phyloP scores from a whole-genome alignment of 768 basidiomycete species.

The Cystobasidium tubakii region DNA sequence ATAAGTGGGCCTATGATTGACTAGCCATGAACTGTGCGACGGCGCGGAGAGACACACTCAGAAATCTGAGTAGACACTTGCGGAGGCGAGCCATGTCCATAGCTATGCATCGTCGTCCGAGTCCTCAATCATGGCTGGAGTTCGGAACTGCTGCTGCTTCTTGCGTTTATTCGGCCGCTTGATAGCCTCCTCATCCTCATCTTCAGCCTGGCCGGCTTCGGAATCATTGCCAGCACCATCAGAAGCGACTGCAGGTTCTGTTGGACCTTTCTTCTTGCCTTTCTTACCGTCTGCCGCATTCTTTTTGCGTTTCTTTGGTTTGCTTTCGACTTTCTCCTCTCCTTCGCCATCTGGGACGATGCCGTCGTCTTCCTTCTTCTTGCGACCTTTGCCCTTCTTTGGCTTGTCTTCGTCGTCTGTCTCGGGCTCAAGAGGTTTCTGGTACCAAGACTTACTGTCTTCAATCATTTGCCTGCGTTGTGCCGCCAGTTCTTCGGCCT shows the following conservation, averaged over 20 bases:
- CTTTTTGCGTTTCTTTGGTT: slow-evolving; percentile 39
- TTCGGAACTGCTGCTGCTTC: slow-evolving; percentile 9
- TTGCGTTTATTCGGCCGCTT: slow-evolving; percentile 8
- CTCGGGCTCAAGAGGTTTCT: slow-evolving; percentile 61
- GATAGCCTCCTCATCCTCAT: slow-evolving; percentile 23
- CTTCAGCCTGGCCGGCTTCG: background rate
- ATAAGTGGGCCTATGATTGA: too few species aligned
- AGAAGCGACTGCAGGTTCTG: background rate
- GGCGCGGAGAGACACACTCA: too few species aligned
- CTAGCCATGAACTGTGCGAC: too few species aligned
- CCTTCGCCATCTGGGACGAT: slow-evolving; percentile 31
- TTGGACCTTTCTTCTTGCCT: slow-evolving; percentile 13
- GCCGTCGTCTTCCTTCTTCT: slow-evolving; percentile 47
- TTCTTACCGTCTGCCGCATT: background rate
- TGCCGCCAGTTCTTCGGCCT: slow-evolving; percentile 73
- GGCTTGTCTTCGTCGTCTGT: slow-evolving; percentile 70
- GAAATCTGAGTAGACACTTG: too few species aligned
- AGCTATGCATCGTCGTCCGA: slow-evolving; percentile 15
- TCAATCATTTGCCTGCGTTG: slow-evolving; percentile 69
- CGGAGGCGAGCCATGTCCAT: too few species aligned
- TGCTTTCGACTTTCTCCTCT: slow-evolving; percentile 39
- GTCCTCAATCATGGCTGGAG: slow-evolving; percentile 21
- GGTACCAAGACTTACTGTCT: slow-evolving; percentile 71
- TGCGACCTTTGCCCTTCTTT: slow-evolving; percentile 37
- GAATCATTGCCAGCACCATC: background rate